A percentile compares a stretch with the other conserved stretches of the same genome.
Evolutionary conservation across 1,139 yeast species (phyloP).

Genomic region (Martiniozyma asiatica): DNA sequence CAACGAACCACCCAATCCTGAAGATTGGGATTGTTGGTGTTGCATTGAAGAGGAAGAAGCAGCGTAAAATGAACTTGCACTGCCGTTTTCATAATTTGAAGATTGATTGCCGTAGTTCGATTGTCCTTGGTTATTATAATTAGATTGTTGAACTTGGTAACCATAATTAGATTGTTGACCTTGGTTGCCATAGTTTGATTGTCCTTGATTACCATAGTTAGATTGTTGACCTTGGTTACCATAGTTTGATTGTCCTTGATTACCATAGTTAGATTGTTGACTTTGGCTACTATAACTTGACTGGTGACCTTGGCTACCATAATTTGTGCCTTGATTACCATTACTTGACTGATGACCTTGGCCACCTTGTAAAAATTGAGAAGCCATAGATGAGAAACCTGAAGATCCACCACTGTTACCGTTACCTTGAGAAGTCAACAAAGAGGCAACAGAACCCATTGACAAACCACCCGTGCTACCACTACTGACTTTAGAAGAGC

Average conservation of each 20-base stretch:
- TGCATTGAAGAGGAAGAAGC: too few relatives aligned
- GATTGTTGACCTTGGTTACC: constrained; percentile 3
- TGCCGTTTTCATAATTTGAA: neutral
- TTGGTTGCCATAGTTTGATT: neutral
- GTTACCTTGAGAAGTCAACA: constrained; percentile 1
- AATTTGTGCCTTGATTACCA: constrained; percentile 1
- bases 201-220: constrained; percentile 1
- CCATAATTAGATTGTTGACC: constrained; percentile 5
- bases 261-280: neutral
- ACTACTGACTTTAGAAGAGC: too few relatives aligned
- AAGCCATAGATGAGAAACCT: constrained; percentile 5
- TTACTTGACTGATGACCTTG: constrained; percentile 7
- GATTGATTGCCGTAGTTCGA: constrained; percentile 6
- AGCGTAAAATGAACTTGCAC: too few relatives aligned
- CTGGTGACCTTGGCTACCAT: neutral
- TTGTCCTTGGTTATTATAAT: constrained; percentile 5
- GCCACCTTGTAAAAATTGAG: constrained; percentile 6
- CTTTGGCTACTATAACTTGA: neutral
- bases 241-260: constrained; percentile 2
- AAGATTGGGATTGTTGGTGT: neutral
- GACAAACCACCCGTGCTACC: constrained; percentile 4
- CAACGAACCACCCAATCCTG: constrained; percentile 5
- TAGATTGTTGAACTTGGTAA: constrained; percentile 1
- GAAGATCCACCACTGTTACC: constrained; percentile 5
- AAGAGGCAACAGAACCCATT: constrained; percentile 1